phyloP scores from a whole-genome alignment of 768 basidiomycete genomes.

The Dentipellis sp. region DNA sequence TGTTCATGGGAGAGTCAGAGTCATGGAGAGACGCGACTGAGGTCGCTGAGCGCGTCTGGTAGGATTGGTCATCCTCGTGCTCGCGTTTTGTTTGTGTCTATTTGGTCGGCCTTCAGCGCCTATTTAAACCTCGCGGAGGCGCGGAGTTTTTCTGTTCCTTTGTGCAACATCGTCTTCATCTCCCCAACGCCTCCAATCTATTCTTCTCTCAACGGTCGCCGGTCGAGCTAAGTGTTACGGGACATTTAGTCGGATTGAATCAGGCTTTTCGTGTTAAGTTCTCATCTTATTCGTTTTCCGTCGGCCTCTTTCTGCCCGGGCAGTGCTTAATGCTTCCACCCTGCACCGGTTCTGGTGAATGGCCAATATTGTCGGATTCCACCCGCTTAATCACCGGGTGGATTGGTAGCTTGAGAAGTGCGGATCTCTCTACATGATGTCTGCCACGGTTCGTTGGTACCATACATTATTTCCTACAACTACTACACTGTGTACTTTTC shows the following conservation, averaged over 20 bases:
- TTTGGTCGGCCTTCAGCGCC: conserved; percentile 1
- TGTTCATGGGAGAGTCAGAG: conserved; percentile 23
- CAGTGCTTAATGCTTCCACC: conserved; percentile 12
- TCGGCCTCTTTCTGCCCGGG: conserved; percentile 19
- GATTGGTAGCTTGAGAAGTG: conserved; percentile 16
- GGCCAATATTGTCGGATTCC: conserved; percentile 10
- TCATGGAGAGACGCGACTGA: neutral
- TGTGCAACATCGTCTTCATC: neutral
- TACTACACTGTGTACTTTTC: no score
- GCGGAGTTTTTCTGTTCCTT: neutral
- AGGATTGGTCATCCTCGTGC: neutral
- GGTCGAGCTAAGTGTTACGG: neutral
- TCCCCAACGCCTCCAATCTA: neutral
- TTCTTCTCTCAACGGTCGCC: neutral
- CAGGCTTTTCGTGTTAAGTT: neutral
- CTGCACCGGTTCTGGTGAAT: conserved; percentile 19
- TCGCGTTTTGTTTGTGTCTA: conserved; percentile 4
- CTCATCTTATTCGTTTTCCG: neutral
- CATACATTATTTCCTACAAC: conserved; percentile 4
- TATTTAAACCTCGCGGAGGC: neutral
- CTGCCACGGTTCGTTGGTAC: conserved; percentile 12
- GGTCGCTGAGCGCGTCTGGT: neutral
- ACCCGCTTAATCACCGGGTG: conserved; percentile 9
- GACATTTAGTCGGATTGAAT: neutral
- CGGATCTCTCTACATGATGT: conserved; percentile 1